Percentiles rank a stretch among this genome's conserved stretches.
phyloP scores from a whole-genome alignment of 2,329 filamentous ascomycete genomes.

The Arthrobotrys entomopaga region DNA sequence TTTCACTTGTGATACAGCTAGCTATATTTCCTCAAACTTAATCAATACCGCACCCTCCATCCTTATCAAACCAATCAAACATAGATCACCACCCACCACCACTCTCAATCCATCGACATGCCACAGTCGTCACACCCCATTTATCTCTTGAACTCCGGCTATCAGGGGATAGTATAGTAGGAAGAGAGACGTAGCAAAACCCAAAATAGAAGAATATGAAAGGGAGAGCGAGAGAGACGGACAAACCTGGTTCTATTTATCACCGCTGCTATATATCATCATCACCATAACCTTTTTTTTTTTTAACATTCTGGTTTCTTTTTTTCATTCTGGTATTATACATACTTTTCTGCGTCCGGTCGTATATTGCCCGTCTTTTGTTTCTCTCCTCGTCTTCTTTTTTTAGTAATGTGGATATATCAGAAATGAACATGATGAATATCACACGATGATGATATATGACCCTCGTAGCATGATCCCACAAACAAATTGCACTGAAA shows the following conservation, averaged over 20 bases:
- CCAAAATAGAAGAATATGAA: not conserved
- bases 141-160: not conserved
- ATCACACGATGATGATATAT: no score
- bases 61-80: no score
- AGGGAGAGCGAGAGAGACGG: constrained; percentile 6
- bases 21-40: constrained; percentile 7
- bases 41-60: constrained; percentile 24
- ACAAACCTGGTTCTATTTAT: not conserved
- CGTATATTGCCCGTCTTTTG: no score
- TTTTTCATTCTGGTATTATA: constrained; percentile 22
- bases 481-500: no score
- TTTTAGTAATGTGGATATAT: constrained; percentile 50
- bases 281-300: constrained; percentile 14
- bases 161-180: not conserved
- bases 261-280: not conserved
- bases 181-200: not conserved
- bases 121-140: constrained; percentile 24
- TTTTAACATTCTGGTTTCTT: constrained; percentile 3
- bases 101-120: constrained; percentile 30
- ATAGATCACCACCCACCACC: no score
- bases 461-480: no score
- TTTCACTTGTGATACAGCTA: constrained; percentile 29
- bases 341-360: no score
- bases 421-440: constrained; percentile 25
- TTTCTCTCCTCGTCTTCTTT: not conserved